A percentile compares a stretch with the other conserved stretches of the same genome.
These are phyloP conservation scores for Yarrowia bubula DNA, from an alignment of 805 yeast genomes.

Conservation along the genomic window DNA sequence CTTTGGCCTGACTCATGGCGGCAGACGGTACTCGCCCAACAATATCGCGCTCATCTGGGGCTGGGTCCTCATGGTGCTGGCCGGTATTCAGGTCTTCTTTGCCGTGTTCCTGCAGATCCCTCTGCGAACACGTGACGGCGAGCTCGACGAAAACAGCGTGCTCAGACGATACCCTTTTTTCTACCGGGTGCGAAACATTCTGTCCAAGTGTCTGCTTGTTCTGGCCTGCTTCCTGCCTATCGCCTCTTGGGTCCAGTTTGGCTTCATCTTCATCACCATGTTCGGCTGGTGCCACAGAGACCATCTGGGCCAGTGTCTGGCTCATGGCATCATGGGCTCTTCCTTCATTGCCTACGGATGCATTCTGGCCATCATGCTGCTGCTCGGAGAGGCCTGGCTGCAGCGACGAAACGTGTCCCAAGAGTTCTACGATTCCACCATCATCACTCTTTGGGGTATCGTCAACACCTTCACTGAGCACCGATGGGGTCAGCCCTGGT, in stretches of 20 bases:
- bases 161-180: slow-evolving; percentile 39
- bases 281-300: slow-evolving; percentile 77
- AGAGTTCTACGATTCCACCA: slow-evolving; percentile 77
- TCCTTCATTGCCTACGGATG: slow-evolving; percentile 81
- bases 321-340: slow-evolving; percentile 96
- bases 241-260: slow-evolving; percentile 72
- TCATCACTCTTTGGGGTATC: slow-evolving; percentile 87
- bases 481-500: slow-evolving; percentile 94
- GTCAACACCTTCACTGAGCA: slow-evolving; percentile 96
- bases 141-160: slow-evolving; percentile 37
- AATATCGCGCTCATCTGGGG: slow-evolving; percentile 42
- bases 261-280: slow-evolving; percentile 78
- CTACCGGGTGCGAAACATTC: slow-evolving; percentile 36
- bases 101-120: slow-evolving; percentile 39
- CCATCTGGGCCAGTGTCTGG: slow-evolving; percentile 92
- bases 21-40: slow-evolving; percentile 39
- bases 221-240: slow-evolving; percentile 42
- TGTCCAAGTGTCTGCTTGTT: slow-evolving; percentile 33
- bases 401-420: slow-evolving; percentile 56
- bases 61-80: slow-evolving; percentile 38
- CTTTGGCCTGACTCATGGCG: slow-evolving; percentile 43
- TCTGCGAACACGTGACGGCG: slow-evolving; percentile 6
- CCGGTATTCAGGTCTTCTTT: slow-evolving; percentile 38
- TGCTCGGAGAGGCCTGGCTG: slow-evolving; percentile 61
- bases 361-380: slow-evolving; percentile 61